Evolutionary conservation across 2,329 filamentous ascomycete species (phyloP), one percentile per base, ranked within the genome.

Genomic region (Scolecobasidium constrictum): DNA sequence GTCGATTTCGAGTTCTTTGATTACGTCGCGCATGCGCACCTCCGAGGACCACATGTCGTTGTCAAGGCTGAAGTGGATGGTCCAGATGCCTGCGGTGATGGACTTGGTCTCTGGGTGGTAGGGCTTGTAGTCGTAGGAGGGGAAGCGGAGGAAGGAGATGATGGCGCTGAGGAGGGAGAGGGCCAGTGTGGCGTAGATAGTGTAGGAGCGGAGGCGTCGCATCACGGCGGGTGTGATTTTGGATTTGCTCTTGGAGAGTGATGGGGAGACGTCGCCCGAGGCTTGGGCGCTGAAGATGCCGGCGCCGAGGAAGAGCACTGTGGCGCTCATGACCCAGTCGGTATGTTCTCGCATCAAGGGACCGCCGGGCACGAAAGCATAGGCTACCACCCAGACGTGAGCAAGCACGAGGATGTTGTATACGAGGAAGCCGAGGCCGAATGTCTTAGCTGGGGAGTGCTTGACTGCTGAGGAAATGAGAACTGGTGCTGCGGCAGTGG

Each of bases 21-120:
- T 81, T 12, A 94, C 71, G 66, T 95, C 82, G 46, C 86, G 83
- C 78, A 94, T 93, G 49, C 92, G 87, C 53, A 84, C 78, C 63
- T 98, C 92, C 0, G 90, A 94, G 7, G 86, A 90, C 86, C 87
- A 96, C 88, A 96, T 95, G 60, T 95, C 84, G 54, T 98, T 96
- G 65, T 98, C 92, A 16, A 98, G 77, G 12, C 85, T 88, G 62
- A 98, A 98, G 66, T 98, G 92, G 44, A 96, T 88, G 0, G 92
- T 98, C 92, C 92, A 98, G 60, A 98, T 96, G 52, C 92, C 92
- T 1, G 87, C 86, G 0, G 93, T 96, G 46, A 95, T 73, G 42
- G 93, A 67, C 52, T 92, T 92, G 49, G 88, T 83, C 42, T 94
- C 78, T 28, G 77, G 75, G 58, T 98, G 90, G 61, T 96, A 88